Conservation (phyloP, 1,139 yeast species). For the Geotrichum siamense region DNA sequence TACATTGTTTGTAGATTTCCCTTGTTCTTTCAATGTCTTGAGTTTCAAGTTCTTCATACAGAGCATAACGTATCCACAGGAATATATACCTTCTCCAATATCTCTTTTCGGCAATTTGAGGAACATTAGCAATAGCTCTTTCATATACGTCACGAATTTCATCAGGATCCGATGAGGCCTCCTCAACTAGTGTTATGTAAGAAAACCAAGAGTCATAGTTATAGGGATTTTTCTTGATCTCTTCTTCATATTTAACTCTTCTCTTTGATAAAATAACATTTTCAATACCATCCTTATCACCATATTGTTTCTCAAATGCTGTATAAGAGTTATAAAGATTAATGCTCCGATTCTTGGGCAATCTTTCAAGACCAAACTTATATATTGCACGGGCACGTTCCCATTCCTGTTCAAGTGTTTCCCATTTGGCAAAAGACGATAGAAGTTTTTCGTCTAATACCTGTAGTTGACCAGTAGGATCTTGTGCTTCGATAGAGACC, state of each 20-base stretch:
- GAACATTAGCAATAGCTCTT: slow-evolving; percentile 43
- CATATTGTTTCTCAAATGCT: slow-evolving; percentile 60
- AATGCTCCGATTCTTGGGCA: slow-evolving; percentile 41
- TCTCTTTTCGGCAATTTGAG: slow-evolving; percentile 31
- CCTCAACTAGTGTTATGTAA: slow-evolving; percentile 46
- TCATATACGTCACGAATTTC: slow-evolving; percentile 39
- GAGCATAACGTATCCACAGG: slow-evolving; percentile 62
- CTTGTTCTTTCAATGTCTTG: slow-evolving; percentile 45
- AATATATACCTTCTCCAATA: slow-evolving; percentile 64
- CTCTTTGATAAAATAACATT: slow-evolving; percentile 49
- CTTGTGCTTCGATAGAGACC: slow-evolving; percentile 25
- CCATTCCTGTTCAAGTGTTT: slow-evolving; percentile 51
- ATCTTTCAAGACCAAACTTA: slow-evolving; percentile 43
- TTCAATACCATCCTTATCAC: slow-evolving; percentile 49
- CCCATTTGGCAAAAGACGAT: slow-evolving; percentile 66
- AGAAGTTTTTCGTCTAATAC: slow-evolving; percentile 39
- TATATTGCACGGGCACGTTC: slow-evolving; percentile 65
- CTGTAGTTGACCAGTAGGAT: slow-evolving; percentile 22
- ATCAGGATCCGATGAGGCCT: slow-evolving; percentile 31
- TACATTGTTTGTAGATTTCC: slow-evolving; percentile 44
- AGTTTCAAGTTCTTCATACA: slow-evolving; percentile 51
- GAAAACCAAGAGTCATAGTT: slow-evolving; percentile 84
- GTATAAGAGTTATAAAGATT: slow-evolving; percentile 45
- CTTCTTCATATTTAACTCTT: slow-evolving; percentile 46
- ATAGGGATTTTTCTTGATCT: slow-evolving; percentile 41